Percentiles rank a stretch among this genome's conserved stretches.
Evolutionary conservation across 306 rosid species (phyloP).

Genomic region (Prunus mume): DNA sequence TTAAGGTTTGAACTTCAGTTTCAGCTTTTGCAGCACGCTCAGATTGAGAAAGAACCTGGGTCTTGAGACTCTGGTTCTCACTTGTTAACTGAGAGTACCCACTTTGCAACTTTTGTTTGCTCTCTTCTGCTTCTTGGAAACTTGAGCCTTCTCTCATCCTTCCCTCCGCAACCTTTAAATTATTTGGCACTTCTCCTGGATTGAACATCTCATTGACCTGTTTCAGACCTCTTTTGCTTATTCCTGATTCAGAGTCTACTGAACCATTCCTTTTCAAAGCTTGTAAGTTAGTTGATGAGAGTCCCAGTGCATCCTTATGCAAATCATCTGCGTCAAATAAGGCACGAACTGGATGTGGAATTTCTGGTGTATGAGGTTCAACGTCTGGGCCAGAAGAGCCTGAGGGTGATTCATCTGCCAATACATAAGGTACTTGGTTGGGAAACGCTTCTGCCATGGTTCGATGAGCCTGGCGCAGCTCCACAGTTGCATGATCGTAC

Average conservation of each 20-base stretch:
- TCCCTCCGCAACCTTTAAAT: conserved; percentile 21
- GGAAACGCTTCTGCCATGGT: conserved; percentile 96
- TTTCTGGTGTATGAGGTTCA: conserved; percentile 61
- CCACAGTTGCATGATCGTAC: conserved; percentile 93
- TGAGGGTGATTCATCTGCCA: conserved; percentile 62
- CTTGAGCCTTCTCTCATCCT: conserved; percentile 16
- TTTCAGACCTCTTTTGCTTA: conserved; percentile 68
- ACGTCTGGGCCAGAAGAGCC: conserved; percentile 52
- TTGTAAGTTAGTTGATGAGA: conserved; percentile 39
- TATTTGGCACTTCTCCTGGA: conserved; percentile 25
- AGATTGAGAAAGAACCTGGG: conserved; percentile 40
- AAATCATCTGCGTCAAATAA: conserved; percentile 47
- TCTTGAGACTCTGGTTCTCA: conserved; percentile 46
- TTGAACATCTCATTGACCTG: conserved; percentile 55
- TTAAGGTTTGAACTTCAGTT: conserved; percentile 61
- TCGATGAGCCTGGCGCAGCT: conserved; percentile 90
- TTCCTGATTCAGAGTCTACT: conserved; percentile 38
- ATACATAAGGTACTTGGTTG: conserved; percentile 58
- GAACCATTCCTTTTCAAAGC: conserved; percentile 32
- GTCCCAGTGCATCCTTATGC: conserved; percentile 50
- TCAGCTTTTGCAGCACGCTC: conserved; percentile 54
- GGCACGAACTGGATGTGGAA: conserved; percentile 46
- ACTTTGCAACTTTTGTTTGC: conserved; percentile 15
- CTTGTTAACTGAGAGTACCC: conserved; percentile 37
- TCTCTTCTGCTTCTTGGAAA: conserved; percentile 22